Evolutionary conservation across 192 early-diverging fungal genomes (phyloP).

Genomic region (Phycomyces blakesleeanus): DNA sequence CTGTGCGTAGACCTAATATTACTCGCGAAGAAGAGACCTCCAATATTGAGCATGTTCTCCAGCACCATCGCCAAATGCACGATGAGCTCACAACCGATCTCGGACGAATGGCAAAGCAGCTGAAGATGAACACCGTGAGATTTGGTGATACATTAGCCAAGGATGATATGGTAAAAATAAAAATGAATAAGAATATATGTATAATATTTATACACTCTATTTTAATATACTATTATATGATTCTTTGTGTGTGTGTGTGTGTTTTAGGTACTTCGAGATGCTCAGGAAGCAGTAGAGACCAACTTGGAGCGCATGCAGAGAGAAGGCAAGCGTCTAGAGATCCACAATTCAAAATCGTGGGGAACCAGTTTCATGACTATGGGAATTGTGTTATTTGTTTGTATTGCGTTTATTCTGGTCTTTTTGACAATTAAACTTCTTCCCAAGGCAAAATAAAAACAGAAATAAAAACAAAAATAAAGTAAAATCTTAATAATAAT

Average conservation of each 20-base stretch:
- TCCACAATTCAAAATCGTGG: conserved; percentile 37
- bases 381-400: conserved; percentile 41
- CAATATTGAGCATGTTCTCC: conserved; percentile 38
- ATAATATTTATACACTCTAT: no score
- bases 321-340: conserved; percentile 34
- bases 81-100: conserved; percentile 48
- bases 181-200: no score
- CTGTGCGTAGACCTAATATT: not conserved
- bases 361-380: conserved; percentile 49
- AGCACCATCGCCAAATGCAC: conserved; percentile 49
- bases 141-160: conserved; percentile 43
- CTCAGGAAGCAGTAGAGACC: conserved; percentile 32
- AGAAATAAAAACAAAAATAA: no score
- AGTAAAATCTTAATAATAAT: no score
- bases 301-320: conserved; percentile 37
- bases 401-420: conserved; percentile 38
- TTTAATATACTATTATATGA: no score
- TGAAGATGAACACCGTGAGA: conserved; percentile 44
- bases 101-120: conserved; percentile 40
- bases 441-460: conserved; percentile 29
- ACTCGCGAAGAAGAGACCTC: conserved; percentile 32
- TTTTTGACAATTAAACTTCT: conserved; percentile 43
- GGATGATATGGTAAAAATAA: conserved; percentile 35
- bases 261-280: conserved; percentile 33
- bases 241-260: not conserved